Evolutionary conservation across 2,329 filamentous ascomycete genomes (phyloP).

Genomic region (Endothia cerciana): DNA sequence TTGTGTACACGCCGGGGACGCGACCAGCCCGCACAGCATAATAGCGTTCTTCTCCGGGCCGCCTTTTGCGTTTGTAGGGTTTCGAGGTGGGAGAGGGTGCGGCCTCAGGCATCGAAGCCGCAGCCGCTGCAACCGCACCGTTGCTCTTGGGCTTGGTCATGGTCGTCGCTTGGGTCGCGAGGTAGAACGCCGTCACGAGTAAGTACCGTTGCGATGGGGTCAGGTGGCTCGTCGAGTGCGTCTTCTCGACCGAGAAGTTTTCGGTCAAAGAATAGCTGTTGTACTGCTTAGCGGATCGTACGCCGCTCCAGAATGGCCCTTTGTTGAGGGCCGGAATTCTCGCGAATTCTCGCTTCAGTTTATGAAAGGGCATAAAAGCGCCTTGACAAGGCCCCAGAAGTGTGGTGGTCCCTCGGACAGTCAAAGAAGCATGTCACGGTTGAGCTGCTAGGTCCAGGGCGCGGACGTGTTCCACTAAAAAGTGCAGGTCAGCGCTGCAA

Average conservation of each 20-base stretch:
- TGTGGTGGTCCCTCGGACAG: slow-evolving; percentile 4
- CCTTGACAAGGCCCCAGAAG: slow-evolving; percentile 1
- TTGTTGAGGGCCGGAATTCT: neutral
- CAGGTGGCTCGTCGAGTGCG: slow-evolving; percentile 6
- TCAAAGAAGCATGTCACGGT: slow-evolving; percentile 8
- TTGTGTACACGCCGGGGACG: slow-evolving; percentile 63
- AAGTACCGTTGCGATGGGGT: slow-evolving; percentile 7
- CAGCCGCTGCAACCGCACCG: neutral
- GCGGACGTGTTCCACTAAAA: slow-evolving; percentile 14
- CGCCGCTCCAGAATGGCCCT: neutral
- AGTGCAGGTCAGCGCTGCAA: slow-evolving; percentile 8
- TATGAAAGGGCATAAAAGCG: neutral
- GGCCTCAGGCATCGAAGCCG: slow-evolving; percentile 4
- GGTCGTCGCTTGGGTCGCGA: slow-evolving; percentile 17
- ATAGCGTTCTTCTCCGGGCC: slow-evolving; percentile 54
- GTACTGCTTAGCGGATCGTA: neutral
- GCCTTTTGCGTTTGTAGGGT: slow-evolving; percentile 50
- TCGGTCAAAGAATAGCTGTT: slow-evolving; percentile 6
- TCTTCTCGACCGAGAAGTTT: slow-evolving; percentile 15
- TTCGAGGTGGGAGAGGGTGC: slow-evolving; percentile 19
- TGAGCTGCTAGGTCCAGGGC: slow-evolving; percentile 7
- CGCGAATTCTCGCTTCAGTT: neutral
- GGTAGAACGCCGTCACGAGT: slow-evolving; percentile 9
- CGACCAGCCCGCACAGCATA: slow-evolving; percentile 65
- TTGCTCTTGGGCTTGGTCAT: slow-evolving; percentile 25